These are phyloP conservation scores for Akebia trifoliata DNA, from an alignment of 164 flowering plant species.

Conservation along the genomic window DNA sequence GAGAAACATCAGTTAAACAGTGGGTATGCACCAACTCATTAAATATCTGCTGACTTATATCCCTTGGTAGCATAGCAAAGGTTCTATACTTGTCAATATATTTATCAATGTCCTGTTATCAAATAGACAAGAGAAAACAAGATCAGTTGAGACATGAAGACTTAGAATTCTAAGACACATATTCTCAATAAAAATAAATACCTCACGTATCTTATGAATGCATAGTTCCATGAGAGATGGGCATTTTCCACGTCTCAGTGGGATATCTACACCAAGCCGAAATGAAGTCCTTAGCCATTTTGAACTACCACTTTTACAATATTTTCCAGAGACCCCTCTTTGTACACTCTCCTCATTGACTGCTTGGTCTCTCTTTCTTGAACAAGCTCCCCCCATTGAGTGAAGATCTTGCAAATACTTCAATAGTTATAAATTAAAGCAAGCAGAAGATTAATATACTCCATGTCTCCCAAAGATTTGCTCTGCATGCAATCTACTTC, in stretches of 20 bases:
- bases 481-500: too few relatives aligned
- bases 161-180: background rate
- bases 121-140: background rate
- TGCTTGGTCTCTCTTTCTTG: constrained; percentile 82
- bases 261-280: constrained; percentile 32
- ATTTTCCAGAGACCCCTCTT: constrained; percentile 51
- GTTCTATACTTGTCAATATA: constrained; percentile 41
- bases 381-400: constrained; percentile 90
- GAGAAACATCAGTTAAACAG: constrained; percentile 38
- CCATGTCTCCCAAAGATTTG: too few relatives aligned
- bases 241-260: constrained; percentile 33
- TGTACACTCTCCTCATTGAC: constrained; percentile 47
- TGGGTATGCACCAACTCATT: constrained; percentile 65
- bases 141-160: background rate
- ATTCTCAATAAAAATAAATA: constrained; percentile 15
- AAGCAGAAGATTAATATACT: background rate
- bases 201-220: constrained; percentile 53
- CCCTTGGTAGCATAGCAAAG: constrained; percentile 79
- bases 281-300: constrained; percentile 72
- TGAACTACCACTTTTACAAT: constrained; percentile 74
- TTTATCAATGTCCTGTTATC: constrained; percentile 57
- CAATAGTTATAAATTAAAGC: background rate
- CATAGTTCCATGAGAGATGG: constrained; percentile 85
- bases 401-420: background rate
- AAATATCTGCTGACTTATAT: constrained; percentile 79